Base-by-base conservation (phyloP, 2,329 filamentous ascomycete species). In the Elsinoe perseae region DNA sequence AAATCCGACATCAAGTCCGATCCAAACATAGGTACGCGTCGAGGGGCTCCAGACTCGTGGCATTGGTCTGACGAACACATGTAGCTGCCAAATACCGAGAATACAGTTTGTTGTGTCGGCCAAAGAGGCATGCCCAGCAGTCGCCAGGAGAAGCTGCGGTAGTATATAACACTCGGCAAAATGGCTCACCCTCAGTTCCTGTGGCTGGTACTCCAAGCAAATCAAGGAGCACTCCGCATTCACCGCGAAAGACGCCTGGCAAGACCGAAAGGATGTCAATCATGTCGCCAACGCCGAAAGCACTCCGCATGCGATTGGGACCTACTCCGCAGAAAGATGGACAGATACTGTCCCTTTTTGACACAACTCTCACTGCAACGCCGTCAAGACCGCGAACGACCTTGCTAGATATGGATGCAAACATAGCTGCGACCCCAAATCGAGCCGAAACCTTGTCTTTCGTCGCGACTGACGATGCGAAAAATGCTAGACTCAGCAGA, bases 251-350 rank as follows among this genome's bases (percentile, higher is more conserved):
- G 46, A 20, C 10, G 27, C 56, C 44, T 59, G 56, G 66, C 7
- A 54, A 54, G 12, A 10, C 52, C 9, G 28, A 32, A 16, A 38
- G 20, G 23, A 25, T 18, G 16, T 16, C 16, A 4, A 30, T 23
- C 1, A 46, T 56, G 40, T 56, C 53, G 54, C 65, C 58, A 18
- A 69, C 62, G 38, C 66, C 62, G 27, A 66, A 68, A 21, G 64
- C 63, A 55, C 65, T 71, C 7, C 62, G 65, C 14, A 61, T 59
- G 27, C 65, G 62, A 7, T 61, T 93, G 59, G 87, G 86, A 2
- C 88, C 88, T 1, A 93, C 88, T 10, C 88, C 88, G 2, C 88
- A 92, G 65, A 82, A 83, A 59, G 86, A 92, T 67, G 88, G 88
- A 25, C 81, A 81, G 18, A 84, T 90, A 1, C 75, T 93, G 2